These are phyloP conservation scores for Ilyonectria mors-panacis DNA, from an alignment of 2,329 filamentous ascomycete genomes.

Conservation along the genomic window DNA sequence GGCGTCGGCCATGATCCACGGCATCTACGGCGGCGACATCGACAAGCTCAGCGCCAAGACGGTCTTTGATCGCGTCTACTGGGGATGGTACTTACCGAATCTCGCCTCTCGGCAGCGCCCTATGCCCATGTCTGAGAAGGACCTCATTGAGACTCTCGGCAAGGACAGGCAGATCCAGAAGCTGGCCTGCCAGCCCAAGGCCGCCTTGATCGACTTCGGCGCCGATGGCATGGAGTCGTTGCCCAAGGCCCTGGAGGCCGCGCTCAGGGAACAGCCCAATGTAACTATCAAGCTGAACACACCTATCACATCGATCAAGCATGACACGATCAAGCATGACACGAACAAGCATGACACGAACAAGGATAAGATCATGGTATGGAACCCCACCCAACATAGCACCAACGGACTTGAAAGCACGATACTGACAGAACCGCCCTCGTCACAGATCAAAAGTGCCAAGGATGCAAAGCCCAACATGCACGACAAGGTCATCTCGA, in stretches of 20 bases:
- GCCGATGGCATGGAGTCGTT: slow-evolving; percentile 75
- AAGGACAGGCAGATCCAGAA: slow-evolving; percentile 49
- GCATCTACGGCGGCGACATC: slow-evolving; percentile 93
- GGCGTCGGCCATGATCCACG: slow-evolving; percentile 83
- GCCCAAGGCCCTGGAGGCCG: slow-evolving; percentile 65
- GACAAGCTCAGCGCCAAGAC: slow-evolving; percentile 82
- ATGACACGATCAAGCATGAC: slow-evolving; percentile 53
- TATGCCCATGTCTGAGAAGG: slow-evolving; percentile 51
- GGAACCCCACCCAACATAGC: slow-evolving; percentile 7
- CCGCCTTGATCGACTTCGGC: slow-evolving; percentile 55
- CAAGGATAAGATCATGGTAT: slow-evolving; percentile 60
- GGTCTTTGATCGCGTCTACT: slow-evolving; percentile 57
- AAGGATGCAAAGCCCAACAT: slow-evolving; percentile 17
- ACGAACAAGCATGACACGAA: slow-evolving; percentile 51
- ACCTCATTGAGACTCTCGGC: slow-evolving; percentile 48
- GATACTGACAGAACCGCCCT: slow-evolving; percentile 10
- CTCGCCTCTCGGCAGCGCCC: slow-evolving; percentile 59
- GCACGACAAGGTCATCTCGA: slow-evolving; percentile 75
- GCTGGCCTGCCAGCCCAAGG: slow-evolving; percentile 50
- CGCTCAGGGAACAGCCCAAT: slow-evolving; percentile 68
- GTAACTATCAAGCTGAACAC: slow-evolving; percentile 70
- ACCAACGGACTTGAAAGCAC: neutral
- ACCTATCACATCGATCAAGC: slow-evolving; percentile 63
- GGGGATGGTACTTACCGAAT: slow-evolving; percentile 49
- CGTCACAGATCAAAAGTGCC: slow-evolving; percentile 36